A percentile compares a stretch with the other conserved stretches of the same genome.
Evolutionary conservation across 1,139 yeast genomes (phyloP).

Genomic region (Debaryomyces subglobosus): DNA sequence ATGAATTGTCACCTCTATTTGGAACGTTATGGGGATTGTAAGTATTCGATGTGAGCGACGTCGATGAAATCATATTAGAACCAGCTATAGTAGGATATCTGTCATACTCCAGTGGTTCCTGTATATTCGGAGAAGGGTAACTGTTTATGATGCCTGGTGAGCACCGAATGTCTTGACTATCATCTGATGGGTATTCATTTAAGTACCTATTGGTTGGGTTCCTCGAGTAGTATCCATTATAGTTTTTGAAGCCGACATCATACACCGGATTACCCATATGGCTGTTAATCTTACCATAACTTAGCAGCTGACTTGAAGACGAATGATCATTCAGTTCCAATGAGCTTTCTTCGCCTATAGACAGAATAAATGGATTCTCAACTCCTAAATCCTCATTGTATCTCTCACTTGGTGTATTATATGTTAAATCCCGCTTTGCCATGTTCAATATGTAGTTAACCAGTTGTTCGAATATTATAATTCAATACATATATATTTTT

Average conservation of each 20-base stretch:
- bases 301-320: conserved; percentile 17
- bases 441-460: too few relatives aligned
- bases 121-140: conserved; percentile 23
- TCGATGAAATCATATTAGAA: conserved; percentile 49
- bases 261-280: conserved; percentile 21
- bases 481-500: too few relatives aligned
- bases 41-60: conserved; percentile 40
- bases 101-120: conserved; percentile 58
- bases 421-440: conserved; percentile 43
- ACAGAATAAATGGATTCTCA: conserved; percentile 29
- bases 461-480: too few relatives aligned
- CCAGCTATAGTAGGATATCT: conserved; percentile 59
- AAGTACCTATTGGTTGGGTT: conserved; percentile 45
- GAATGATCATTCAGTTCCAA: conserved; percentile 17
- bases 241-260: conserved; percentile 43
- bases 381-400: conserved; percentile 18
- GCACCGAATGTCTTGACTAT: conserved; percentile 8
- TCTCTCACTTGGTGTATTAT: conserved; percentile 25
- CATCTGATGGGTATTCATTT: too few relatives aligned
- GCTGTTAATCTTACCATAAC: conserved; percentile 16
- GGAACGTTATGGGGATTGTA: too few relatives aligned
- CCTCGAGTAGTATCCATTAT: conserved; percentile 49
- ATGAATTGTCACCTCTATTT: conserved; percentile 12
- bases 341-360: conserved; percentile 30
- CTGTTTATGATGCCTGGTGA: too few relatives aligned